Evolutionary conservation across 495 filamentous ascomycete genomes (phyloP), one percentile per base, ranked within the genome.

Genomic region (Aspergillus saccharolyticus): DNA sequence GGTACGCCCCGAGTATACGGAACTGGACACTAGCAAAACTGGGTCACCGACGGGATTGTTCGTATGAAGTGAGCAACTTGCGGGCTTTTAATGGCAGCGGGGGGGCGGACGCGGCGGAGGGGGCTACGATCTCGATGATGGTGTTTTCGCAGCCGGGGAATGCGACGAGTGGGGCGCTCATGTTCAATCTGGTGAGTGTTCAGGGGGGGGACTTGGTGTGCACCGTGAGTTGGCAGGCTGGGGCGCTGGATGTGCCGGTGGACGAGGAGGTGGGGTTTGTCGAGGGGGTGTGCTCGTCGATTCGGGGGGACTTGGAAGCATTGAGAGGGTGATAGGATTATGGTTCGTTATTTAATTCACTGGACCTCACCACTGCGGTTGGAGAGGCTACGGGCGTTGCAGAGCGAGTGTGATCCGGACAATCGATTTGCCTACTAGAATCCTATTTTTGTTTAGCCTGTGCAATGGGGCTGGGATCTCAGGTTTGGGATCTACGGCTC

Each of bases 51-150:
- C 47, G 66, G 22, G 66, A 69, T 55, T 61, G 51, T 6, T 69
- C 66, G 20, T 69, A 65, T 18, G 62, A 67, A 43, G 21, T 69
- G 16, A 69, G 66, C 60, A 69, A 69, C 47, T 49, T 66, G 42
- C 60, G 64, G 60, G 63, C 53, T 18, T 67, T 67, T 53, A 55
- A 64, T 58, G 53, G 19, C 17, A 44, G 30, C 53, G 42, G 24
- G 17, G 28, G 19, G 25, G 46, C 44, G 16, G 44, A 4, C 19
- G 10, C 9, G 4, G 4, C 25, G 4, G 10, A 30, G 21, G 46
- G 54, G 30, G 68, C 52, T 42, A 61, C 54, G 25, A 63, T 65
- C 14, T 56, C 24, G 42, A 68, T 70, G 52, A 69, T 72, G 66
- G 61, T 68, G 1, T 68, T 66, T 30, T 55, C 57, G n/a, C 62